Evolutionary conservation across 352 stramenopile genomes (phyloP).

Genomic region (Globisporangium recalcitrans): DNA sequence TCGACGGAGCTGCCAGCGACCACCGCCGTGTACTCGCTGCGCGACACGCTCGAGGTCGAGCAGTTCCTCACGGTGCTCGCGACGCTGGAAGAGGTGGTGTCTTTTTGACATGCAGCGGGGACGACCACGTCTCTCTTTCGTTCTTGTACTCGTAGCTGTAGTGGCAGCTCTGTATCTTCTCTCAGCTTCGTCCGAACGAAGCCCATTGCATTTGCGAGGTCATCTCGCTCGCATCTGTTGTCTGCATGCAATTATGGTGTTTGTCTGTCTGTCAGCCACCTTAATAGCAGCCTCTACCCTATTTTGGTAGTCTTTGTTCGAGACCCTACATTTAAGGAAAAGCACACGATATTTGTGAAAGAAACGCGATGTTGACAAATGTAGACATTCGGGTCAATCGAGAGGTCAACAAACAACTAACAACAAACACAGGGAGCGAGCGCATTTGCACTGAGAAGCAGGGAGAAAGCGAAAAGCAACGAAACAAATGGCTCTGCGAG

Average conservation of each 20-base stretch:
- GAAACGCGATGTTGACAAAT: too few species aligned
- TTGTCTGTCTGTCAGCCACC: not conserved
- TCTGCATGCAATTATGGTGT: too few species aligned
- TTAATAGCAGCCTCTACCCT: not conserved
- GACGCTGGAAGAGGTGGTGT: constrained; percentile 28
- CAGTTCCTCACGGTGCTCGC: constrained; percentile 46
- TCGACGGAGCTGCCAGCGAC: constrained; percentile 40
- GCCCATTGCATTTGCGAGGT: not conserved
- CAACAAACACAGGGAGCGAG: not conserved
- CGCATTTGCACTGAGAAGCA: constrained; percentile 1
- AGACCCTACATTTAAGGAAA: not conserved
- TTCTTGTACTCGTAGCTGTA: not conserved
- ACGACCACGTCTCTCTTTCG: not conserved
- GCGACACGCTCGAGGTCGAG: constrained; percentile 52
- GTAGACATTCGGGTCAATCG: not conserved
- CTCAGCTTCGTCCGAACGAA: too few species aligned
- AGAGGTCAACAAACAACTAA: not conserved
- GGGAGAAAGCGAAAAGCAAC: not conserved
- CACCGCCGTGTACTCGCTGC: constrained; percentile 51
- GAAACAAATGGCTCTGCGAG: constrained; percentile 34
- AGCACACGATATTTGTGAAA: too few species aligned
- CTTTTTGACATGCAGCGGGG: constrained; percentile 4
- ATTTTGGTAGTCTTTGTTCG: not conserved
- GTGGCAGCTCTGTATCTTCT: not conserved
- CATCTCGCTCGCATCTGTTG: too few species aligned